A percentile compares a stretch with the other conserved stretches of the same genome.
Evolutionary conservation across 2,329 filamentous ascomycete species (phyloP).

Genomic region (Aspergillus tanneri): DNA sequence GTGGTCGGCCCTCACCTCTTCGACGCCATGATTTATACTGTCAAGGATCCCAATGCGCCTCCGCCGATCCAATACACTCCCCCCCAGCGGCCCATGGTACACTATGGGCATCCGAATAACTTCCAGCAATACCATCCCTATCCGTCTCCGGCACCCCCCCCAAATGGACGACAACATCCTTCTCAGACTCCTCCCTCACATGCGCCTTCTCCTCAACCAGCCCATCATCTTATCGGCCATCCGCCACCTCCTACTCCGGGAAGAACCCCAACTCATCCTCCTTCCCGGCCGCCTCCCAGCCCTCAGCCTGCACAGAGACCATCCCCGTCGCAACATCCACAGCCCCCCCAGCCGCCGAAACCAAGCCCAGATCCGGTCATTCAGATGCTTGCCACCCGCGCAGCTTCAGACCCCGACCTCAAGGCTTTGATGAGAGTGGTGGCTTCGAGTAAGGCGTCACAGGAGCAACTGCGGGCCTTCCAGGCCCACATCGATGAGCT

Average conservation of each 20-base stretch:
- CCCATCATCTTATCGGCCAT: conserved; percentile 24
- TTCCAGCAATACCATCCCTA: conserved; percentile 46
- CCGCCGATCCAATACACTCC: conserved; percentile 40
- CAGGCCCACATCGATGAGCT: conserved; percentile 54
- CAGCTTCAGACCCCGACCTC: conserved; percentile 49
- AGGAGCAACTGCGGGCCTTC: conserved; percentile 51
- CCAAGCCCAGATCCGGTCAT: conserved; percentile 52
- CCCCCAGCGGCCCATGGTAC: conserved; percentile 43
- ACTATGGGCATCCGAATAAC: conserved; percentile 42
- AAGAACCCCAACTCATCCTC: conserved; percentile 9
- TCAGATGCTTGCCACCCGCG: conserved; percentile 53
- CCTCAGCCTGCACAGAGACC: conserved; percentile 30
- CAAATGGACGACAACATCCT: conserved; percentile 29
- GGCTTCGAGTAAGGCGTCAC: conserved; percentile 50
- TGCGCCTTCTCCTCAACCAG: conserved; percentile 28
- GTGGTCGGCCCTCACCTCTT: conserved; percentile 64
- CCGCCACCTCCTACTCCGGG: conserved; percentile 21
- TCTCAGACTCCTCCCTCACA: conserved; percentile 27
- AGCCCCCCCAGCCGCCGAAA: conserved; percentile 40
- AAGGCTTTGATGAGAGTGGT: conserved; percentile 54
- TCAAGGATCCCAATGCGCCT: conserved; percentile 50
- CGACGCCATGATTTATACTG: conserved; percentile 57
- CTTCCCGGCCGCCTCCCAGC: conserved; percentile 18
- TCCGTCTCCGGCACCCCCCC: conserved; percentile 27
- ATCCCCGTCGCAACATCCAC: conserved; percentile 27